These are phyloP conservation scores for Pseudoturritis turrita DNA, from an alignment of 345 rosid genomes.

Conservation along the genomic window DNA sequence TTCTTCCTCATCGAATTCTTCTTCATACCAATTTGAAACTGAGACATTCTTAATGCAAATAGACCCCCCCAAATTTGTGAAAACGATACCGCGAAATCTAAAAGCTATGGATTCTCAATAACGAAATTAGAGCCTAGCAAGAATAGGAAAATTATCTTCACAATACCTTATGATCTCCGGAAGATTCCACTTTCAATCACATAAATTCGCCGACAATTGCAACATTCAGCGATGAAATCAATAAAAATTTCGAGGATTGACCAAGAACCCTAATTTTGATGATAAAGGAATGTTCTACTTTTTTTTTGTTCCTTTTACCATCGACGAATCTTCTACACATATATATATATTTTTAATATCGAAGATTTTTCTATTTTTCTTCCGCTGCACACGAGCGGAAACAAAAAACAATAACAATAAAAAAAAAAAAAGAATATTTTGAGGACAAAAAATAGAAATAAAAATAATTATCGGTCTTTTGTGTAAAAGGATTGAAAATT, in stretches of 20 bases:
- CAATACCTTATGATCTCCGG: background rate
- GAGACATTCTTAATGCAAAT: conserved; percentile 7
- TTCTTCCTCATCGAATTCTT: conserved; percentile 11
- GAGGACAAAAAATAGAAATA: no score
- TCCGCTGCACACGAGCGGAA: no score
- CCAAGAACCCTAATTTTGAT: background rate
- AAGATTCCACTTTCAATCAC: background rate
- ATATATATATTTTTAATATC: no score
- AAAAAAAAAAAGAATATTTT: no score
- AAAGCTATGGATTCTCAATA: background rate
- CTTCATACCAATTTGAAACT: background rate
- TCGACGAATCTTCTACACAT: no score
- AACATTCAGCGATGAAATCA: background rate
- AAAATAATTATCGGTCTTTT: no score
- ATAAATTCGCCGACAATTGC: background rate
- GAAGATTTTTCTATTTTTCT: no score
- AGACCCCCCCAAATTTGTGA: background rate
- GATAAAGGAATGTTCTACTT: background rate
- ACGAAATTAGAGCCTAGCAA: background rate
- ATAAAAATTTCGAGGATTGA: background rate
- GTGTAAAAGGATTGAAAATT: no score
- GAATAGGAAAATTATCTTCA: background rate
- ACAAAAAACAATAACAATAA: no score
- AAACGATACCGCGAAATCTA: background rate
- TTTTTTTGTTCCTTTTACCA: no score